Percentiles rank a stretch among this genome's conserved stretches.
Conservation (phyloP, 2,329 filamentous ascomycete species). For the Magnaporthales sp. region DNA sequence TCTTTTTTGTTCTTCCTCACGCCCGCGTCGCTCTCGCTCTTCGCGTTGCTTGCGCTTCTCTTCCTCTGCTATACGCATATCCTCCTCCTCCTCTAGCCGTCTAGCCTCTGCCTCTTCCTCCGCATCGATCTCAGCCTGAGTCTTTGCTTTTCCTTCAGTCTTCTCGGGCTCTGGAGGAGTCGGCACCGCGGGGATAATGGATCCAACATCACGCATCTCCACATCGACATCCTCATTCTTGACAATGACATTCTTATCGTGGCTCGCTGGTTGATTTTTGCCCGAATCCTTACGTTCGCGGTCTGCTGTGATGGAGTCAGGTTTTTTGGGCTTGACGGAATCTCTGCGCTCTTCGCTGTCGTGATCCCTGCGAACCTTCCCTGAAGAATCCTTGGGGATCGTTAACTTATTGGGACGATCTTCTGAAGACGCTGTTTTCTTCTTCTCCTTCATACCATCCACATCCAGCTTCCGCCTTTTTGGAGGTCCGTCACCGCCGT, state of each 20-base stretch:
- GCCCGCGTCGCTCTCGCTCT: conserved; percentile 22
- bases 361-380: conserved; percentile 20
- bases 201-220: conserved; percentile 43
- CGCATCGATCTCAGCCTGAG: conserved; percentile 15
- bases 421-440: conserved; percentile 35
- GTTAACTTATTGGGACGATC: conserved; percentile 34
- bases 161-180: conserved; percentile 15
- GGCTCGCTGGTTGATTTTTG: conserved; percentile 23
- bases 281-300: conserved; percentile 32
- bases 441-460: conserved; percentile 39
- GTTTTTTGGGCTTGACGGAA: conserved; percentile 27
- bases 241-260: conserved; percentile 45
- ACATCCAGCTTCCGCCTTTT: conserved; percentile 51
- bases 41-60: conserved; percentile 25
- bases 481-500: conserved; percentile 37
- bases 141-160: conserved; percentile 15
- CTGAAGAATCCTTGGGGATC: conserved; percentile 27
- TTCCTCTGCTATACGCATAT: conserved; percentile 23
- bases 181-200: conserved; percentile 8
- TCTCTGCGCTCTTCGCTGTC: conserved; percentile 31
- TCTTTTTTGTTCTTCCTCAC: conserved; percentile 27
- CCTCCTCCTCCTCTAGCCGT: conserved; percentile 17
- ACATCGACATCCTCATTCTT: conserved; percentile 48
- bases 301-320: conserved; percentile 18
- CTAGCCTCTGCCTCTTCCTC: conserved; percentile 20